Base-by-base conservation (phyloP, 441 rosid species). In the Adansonia rubrostipa region DNA sequence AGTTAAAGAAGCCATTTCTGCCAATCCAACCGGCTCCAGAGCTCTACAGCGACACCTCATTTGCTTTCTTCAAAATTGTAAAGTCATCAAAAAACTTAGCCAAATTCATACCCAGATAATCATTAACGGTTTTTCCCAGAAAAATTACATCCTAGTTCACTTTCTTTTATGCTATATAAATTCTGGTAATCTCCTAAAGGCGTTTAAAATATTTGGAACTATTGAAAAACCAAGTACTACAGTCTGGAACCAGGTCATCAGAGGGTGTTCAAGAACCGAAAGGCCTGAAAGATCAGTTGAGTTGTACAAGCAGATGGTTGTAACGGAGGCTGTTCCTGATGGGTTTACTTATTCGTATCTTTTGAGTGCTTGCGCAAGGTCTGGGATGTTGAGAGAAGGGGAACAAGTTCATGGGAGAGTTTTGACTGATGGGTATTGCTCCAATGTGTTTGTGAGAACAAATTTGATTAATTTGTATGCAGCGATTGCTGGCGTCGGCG, bases 201-300 rank as follows among this genome's bases (percentile, higher is more conserved):
- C 87, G 3, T 45, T 24, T 4, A 64, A 66, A 28, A 74, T 82
- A 60, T 86, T 88, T 73, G 61, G 71, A 22, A 67, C 76, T 28
- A 36, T 83, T 22, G 9, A 47, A n/a, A 76, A 64, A 69, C 87
- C 88, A 42, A 88, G 83, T 74, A 81, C 87, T 72, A 56, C 86
- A 33, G 6, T 82, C 33, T 88, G 92, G 91, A 90, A 90, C 53
- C 92, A 83, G 81, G 74, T 90, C 62, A 83, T 90, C 77, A 80
- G 86, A 73, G 86, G 89, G 1, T 56, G 81, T 61, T 86, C 83
- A 48, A 81, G 80, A 19, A 81, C 84, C 76, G 76, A 64, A 47
- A 65, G 51, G 5, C 86, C 85, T 2, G 72, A 60, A 42, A 78
- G 51, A 33, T 83, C 88, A 8, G 72, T 88, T 6, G 75, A 73